phyloP scores from a whole-genome alignment of 2,329 filamentous ascomycete genomes.

The Paraphaeosphaeria minitans region DNA sequence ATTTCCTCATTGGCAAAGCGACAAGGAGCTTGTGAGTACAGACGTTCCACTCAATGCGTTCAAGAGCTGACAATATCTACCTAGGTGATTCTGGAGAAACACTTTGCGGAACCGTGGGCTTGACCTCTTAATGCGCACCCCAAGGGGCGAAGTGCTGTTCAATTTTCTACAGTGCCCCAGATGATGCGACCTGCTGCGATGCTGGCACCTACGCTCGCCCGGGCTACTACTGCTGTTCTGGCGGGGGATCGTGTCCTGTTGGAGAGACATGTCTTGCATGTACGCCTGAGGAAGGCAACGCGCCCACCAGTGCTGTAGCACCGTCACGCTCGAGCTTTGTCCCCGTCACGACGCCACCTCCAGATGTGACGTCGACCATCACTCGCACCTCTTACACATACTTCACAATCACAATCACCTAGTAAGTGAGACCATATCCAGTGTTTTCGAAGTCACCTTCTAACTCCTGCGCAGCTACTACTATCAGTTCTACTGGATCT shows the following conservation, averaged over 20 bases:
- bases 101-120: conserved; percentile 1
- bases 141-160: conserved; percentile 9
- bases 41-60: too few relatives aligned
- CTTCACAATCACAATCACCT: conserved; percentile 13
- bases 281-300: conserved; percentile 4
- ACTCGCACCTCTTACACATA: background rate
- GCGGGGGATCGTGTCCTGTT: conserved; percentile 7
- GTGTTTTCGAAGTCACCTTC: background rate
- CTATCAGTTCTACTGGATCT: conserved; percentile 9
- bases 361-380: conserved; percentile 1
- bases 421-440: background rate
- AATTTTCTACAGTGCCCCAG: conserved; percentile 3
- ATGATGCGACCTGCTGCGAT: conserved; percentile 6
- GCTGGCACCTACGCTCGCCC: conserved; percentile 8
- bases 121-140: conserved; percentile 4
- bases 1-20: background rate
- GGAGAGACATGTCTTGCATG: conserved; percentile 10
- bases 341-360: background rate
- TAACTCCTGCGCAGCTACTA: conserved; percentile 2
- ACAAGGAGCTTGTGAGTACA: background rate
- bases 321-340: background rate
- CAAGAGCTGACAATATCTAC: background rate
- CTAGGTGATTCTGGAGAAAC: conserved; percentile 12
- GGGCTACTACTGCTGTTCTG: conserved; percentile 10
- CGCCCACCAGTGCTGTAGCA: background rate